A percentile compares a stretch with the other conserved stretches of the same genome.
Evolutionary conservation across 768 basidiomycete species (phyloP).

Genomic region (Suillus brevipes): DNA sequence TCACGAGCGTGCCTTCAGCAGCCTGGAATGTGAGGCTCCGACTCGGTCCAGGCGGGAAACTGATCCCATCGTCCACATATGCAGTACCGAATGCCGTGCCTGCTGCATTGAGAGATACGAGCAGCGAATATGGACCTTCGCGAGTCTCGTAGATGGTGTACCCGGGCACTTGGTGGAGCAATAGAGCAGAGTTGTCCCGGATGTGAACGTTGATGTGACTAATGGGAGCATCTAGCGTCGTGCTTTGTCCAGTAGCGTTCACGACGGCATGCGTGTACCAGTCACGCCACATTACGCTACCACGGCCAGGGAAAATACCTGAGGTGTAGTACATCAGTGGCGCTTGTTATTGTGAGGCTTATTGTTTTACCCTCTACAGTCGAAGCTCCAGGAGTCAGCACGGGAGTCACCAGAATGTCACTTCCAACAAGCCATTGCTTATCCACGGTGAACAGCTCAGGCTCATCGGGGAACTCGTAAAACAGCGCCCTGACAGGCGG

Average conservation of each 20-base stretch:
- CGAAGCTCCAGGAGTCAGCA: conserved; percentile 64
- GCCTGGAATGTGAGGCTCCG: conserved; percentile 48
- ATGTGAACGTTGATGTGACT: conserved; percentile 77
- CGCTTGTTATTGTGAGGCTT: background rate
- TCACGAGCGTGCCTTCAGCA: conserved; percentile 33
- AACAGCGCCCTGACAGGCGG: conserved; percentile 76
- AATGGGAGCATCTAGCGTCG: conserved; percentile 64
- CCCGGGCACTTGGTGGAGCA: conserved; percentile 60
- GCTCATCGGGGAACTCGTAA: conserved; percentile 75
- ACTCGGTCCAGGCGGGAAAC: conserved; percentile 55
- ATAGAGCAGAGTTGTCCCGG: conserved; percentile 64
- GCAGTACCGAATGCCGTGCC: conserved; percentile 58
- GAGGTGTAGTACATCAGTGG: background rate
- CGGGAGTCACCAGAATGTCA: conserved; percentile 75
- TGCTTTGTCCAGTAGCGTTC: conserved; percentile 42
- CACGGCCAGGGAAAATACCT: conserved; percentile 69
- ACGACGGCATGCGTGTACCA: conserved; percentile 69
- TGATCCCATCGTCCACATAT: conserved; percentile 72
- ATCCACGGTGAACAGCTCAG: conserved; percentile 60
- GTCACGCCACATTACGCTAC: conserved; percentile 63
- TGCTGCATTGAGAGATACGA: conserved; percentile 51
- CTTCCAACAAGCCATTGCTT: conserved; percentile 72
- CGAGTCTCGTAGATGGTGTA: conserved; percentile 72
- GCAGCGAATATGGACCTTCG: conserved; percentile 58
- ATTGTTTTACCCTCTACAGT: conserved; percentile 57